Base-by-base conservation (phyloP, 2,329 filamentous ascomycete genomes). In the Tolypocladium inflatum region DNA sequence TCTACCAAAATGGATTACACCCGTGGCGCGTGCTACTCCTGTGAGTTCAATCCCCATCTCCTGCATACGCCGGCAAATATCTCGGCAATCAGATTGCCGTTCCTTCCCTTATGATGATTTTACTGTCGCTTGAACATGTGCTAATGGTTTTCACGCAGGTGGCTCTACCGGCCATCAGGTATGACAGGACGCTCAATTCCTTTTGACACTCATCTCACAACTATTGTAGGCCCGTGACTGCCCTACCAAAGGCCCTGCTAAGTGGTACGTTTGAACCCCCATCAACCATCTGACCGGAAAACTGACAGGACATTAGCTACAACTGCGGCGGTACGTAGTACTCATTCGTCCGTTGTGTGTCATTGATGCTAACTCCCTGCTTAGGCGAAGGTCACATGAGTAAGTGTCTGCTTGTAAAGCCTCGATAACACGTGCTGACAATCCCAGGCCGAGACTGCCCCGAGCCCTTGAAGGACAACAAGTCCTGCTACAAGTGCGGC, bases 391-490 rank as follows among this genome's bases (percentile, higher is more conserved):
- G 90, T 66, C 90, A 93, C 74, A 87, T 93, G 76, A 90, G 87
- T 89, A 80, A 77, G 85, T 79, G 56, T 6, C 23, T 19, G 19
- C 30, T n/a, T 33, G n/a, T 15, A 13, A 35, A 4, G 43, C 8
- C 33, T 35, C 19, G 21, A 45, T 15, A n/a, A 9, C 35, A 19
- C 21, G 42, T 42, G 53, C n/a, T 62, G 56, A 57, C 39, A n/a
- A 59, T 15, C 30, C 55, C 62, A 89, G 87, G 89, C 83, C 90
- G 92, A 75, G 93, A 97, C 73, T 97, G 93, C 82, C 86, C 88
- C 63, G 86, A 90, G 73, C 88, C 91, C 61, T 85, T 89, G 69
- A 96, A 96, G 81, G 91, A 96, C 77, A 91, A 77, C 73, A 85
- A 88, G 80, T 82, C 85, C 68, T 89, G 85, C 80, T 89, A 88